phyloP scores from a whole-genome alignment of 2,329 filamentous ascomycete species.

The Fusarium devonianum region DNA sequence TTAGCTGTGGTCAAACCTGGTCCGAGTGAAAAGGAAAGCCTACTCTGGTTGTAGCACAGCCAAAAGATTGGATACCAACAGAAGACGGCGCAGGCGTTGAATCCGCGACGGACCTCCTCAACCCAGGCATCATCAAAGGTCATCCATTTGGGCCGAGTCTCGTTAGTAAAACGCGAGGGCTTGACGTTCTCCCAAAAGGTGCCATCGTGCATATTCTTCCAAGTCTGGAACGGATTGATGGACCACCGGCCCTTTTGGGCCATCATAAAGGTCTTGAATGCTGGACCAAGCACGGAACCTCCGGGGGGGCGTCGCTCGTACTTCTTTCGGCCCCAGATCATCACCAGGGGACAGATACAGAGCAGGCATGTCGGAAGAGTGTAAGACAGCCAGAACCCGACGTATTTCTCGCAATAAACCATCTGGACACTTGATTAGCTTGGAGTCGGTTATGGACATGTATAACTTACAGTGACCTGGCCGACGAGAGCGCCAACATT shows the following conservation, averaged over 20 bases:
- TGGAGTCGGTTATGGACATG: not conserved
- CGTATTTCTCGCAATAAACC: constrained; percentile 76
- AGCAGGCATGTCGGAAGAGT: constrained; percentile 73
- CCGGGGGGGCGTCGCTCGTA: constrained; percentile 67
- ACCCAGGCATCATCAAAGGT: constrained; percentile 82
- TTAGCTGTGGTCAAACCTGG: constrained; percentile 12
- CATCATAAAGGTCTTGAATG: constrained; percentile 65
- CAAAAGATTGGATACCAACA: constrained; percentile 71
- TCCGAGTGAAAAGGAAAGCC: constrained; percentile 8
- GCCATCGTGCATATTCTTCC: constrained; percentile 62
- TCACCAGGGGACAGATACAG: constrained; percentile 66
- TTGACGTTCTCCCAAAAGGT: constrained; percentile 74
- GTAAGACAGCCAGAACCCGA: constrained; percentile 78
- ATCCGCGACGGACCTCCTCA: constrained; percentile 74
- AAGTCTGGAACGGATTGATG: constrained; percentile 68
- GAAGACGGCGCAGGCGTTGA: constrained; percentile 74
- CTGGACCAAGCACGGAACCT: constrained; percentile 73
- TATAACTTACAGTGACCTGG: constrained; percentile 58
- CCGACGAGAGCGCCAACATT: constrained; percentile 72
- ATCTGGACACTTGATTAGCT: constrained; percentile 41
- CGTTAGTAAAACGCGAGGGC: constrained; percentile 66
- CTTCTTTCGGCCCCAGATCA: constrained; percentile 63
- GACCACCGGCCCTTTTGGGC: constrained; percentile 75
- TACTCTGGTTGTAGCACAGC: constrained; percentile 57
- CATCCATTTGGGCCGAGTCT: constrained; percentile 71